Conservation (phyloP, 2,329 filamentous ascomycete genomes). For the Sporothrix euskadiensis region DNA sequence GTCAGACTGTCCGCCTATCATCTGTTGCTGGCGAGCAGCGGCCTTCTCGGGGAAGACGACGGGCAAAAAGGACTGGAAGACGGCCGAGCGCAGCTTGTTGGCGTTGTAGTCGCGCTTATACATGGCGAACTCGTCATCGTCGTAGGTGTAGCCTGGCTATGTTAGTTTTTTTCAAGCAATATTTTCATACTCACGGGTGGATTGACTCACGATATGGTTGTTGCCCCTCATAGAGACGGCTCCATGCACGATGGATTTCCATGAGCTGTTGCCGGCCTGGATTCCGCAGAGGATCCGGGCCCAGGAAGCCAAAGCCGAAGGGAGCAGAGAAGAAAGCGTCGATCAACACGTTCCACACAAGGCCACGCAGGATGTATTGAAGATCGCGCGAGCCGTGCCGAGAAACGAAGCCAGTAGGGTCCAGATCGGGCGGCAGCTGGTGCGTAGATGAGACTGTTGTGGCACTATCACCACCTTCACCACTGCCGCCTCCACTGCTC, state of each 20-base stretch:
- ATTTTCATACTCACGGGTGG: too few species aligned
- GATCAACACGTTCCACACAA: slow-evolving; percentile 34
- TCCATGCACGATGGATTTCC: slow-evolving; percentile 31
- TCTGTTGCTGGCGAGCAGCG: slow-evolving; percentile 11
- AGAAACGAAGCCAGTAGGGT: slow-evolving; percentile 31
- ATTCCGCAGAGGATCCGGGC: slow-evolving; percentile 21
- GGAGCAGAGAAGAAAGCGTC: slow-evolving; percentile 36
- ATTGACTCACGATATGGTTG: neutral
- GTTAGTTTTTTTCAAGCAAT: neutral
- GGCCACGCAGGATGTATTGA: slow-evolving; percentile 32
- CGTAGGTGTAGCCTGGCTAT: neutral
- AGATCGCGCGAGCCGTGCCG: slow-evolving; percentile 30
- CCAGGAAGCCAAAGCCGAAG: slow-evolving; percentile 36
- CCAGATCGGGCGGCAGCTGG: slow-evolving; percentile 26
- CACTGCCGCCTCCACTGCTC: neutral
- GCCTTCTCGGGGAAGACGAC: slow-evolving; percentile 29
- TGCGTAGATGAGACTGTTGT: neutral
- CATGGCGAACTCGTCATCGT: slow-evolving; percentile 29
- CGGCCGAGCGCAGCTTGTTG: slow-evolving; percentile 36
- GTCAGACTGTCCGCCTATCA: neutral
- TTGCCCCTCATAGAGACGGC: slow-evolving; percentile 29
- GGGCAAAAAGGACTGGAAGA: slow-evolving; percentile 35
- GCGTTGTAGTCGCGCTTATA: slow-evolving; percentile 34
- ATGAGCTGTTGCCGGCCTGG: slow-evolving; percentile 28
- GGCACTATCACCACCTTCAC: neutral